Evolutionary conservation across 129 eudicot species (phyloP), one percentile per base, ranked within the genome.

Genomic region (Dittrichia graveolens): DNA sequence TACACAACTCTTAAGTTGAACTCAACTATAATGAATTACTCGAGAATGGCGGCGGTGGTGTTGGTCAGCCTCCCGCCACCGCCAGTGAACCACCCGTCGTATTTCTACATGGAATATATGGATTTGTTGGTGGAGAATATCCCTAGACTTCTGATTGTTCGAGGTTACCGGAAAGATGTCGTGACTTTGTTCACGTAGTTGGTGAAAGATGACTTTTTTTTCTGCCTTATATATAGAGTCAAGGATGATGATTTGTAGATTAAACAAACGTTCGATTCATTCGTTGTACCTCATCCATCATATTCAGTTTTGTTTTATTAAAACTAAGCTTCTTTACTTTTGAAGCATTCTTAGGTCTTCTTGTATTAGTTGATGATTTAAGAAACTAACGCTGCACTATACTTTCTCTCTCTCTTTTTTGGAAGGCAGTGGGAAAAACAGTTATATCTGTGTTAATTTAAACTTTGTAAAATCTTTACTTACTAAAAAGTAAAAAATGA

Each of bases 21-120:
- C 57, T 88, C 97, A 2, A 88, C 94, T 1, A 88, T 95, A 19
- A 72, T 90, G 75, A 83, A 80, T 45, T 80, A 95, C 82, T 95
- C 99, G 57, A 95, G 99, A 74, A 91, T 86, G 97, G 96, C 98
- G 16, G 99, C 99, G 5, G 97, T 91, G 34, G 99, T 95, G 70
- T 81, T 95, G 14, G 99, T 95, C 57, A 95, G 99, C 57, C 84
- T 95, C 1, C 99, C 99, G 0, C 99, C 97, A 2, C 99, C 99
- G 13, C 99, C 99, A 0, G 16, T 82, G 15, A 86, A 85, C 85
- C 99, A 95, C 44, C 99, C 99, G 0, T 80, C 97, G 0, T 90
- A 90, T 74, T 91, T 95, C 65, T 95, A 88, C 80, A 95, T 95
- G 99, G 99, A 95, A 60, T 95, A 95, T 65, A 81, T 95, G 97